Conservation (phyloP, 306 rosid genomes). For the Heteromeles arbutifolia region DNA sequence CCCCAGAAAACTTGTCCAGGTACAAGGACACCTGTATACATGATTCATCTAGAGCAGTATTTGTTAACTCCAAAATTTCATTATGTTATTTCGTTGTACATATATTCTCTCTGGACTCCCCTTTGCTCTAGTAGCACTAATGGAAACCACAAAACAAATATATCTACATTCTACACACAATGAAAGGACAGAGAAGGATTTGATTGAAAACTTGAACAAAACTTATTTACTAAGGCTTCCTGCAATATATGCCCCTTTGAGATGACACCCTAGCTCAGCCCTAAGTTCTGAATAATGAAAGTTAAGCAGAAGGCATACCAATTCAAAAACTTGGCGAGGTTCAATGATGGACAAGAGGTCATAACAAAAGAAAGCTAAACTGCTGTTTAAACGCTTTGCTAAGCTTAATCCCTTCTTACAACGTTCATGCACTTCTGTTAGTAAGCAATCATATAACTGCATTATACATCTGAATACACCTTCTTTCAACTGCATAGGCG, state of each 20-base stretch:
- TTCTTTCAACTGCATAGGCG: conserved; percentile 98
- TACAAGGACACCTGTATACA: not conserved
- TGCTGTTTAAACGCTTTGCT: conserved; percentile 94
- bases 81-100: not conserved
- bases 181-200: not conserved
- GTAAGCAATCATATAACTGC: conserved; percentile 97
- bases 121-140: not conserved
- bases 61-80: not conserved
- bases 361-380: conserved; percentile 96
- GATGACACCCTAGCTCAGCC: not conserved
- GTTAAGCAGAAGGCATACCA: conserved; percentile 53
- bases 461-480: conserved; percentile 93
- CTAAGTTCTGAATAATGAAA: not conserved
- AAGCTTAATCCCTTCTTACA: conserved; percentile 95
- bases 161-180: not conserved
- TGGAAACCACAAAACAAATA: not conserved
- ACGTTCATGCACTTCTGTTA: conserved; percentile 98
- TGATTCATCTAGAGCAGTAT: not conserved
- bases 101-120: not conserved
- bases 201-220: not conserved
- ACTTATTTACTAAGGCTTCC: not conserved
- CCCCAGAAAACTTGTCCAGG: not conserved
- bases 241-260: not conserved
- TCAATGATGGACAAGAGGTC: conserved; percentile 91
- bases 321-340: conserved; percentile 97